Evolutionary conservation across 805 yeast genomes (phyloP).

Genomic region (Spathaspora sp.): DNA sequence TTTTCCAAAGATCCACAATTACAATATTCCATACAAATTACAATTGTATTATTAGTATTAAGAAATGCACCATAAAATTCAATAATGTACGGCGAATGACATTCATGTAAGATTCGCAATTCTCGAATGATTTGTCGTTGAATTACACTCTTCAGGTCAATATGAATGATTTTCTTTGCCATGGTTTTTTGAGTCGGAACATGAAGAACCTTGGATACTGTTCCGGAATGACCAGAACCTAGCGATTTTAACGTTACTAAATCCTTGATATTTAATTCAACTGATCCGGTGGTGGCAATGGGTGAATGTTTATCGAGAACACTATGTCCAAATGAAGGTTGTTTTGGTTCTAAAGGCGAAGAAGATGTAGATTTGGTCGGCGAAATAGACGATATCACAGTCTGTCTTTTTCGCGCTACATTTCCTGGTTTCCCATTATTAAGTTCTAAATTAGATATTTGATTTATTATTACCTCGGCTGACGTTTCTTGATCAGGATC

Average conservation of each 20-base stretch:
- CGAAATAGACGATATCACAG: constrained; percentile 39
- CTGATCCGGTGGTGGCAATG: constrained; percentile 28
- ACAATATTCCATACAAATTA: constrained; percentile 93
- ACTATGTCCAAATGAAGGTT: constrained; percentile 1
- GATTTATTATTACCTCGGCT: constrained; percentile 21
- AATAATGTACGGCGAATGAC: constrained; percentile 77
- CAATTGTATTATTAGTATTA: constrained; percentile 60
- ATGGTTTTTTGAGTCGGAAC: constrained; percentile 82
- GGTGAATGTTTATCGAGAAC: constrained; percentile 22
- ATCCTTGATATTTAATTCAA: constrained; percentile 48
- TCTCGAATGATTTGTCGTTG: constrained; percentile 86
- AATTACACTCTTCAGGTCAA: constrained; percentile 75
- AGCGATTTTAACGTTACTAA: constrained; percentile 69
- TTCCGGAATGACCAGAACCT: constrained; percentile 94
- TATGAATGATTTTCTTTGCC: constrained; percentile 86
- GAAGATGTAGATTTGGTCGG: constrained; percentile 31
- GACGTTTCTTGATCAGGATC: constrained; percentile 22
- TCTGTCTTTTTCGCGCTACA: constrained; percentile 29
- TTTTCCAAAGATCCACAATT: constrained; percentile 92
- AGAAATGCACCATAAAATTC: constrained; percentile 90
- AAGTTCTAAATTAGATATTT: constrained; percentile 23
- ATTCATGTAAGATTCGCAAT: constrained; percentile 85
- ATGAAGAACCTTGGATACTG: constrained; percentile 84
- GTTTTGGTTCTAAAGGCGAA: constrained; percentile 14
- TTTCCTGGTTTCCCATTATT: constrained; percentile 1